Evolutionary conservation across 352 stramenopile species (phyloP).

Genomic region (Globisporangium nagaii): DNA sequence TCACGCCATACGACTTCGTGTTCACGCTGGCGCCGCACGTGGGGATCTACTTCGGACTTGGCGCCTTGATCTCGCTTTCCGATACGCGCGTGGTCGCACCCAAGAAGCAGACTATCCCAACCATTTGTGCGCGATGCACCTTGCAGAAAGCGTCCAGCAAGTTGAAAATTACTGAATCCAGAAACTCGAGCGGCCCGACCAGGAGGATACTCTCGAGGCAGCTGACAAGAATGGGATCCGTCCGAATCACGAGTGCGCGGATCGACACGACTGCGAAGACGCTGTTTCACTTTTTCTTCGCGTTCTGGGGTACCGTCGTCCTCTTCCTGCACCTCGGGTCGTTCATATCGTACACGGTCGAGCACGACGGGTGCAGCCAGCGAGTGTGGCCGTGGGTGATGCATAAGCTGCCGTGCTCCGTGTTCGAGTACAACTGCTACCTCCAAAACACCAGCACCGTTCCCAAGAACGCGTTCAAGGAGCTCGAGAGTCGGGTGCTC

Average conservation of each 20-base stretch:
- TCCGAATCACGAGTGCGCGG: background rate
- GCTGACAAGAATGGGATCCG: background rate
- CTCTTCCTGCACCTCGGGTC: background rate
- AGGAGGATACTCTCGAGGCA: background rate
- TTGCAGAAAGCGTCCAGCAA: background rate
- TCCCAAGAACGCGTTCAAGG: background rate
- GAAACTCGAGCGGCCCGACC: background rate
- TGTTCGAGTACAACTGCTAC: slow-evolving; percentile 21
- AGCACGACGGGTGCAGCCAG: slow-evolving; percentile 7
- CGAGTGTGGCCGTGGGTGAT: slow-evolving; percentile 12
- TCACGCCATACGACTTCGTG: background rate
- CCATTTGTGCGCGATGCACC: background rate
- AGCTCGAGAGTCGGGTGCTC: slow-evolving; percentile 3
- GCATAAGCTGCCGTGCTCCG: slow-evolving; percentile 12
- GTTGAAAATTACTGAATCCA: background rate
- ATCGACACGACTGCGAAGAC: background rate
- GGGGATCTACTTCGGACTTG: background rate
- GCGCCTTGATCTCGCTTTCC: slow-evolving; percentile 1
- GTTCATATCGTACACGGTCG: background rate
- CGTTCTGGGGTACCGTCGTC: background rate
- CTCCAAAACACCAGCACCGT: background rate
- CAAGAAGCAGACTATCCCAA: background rate
- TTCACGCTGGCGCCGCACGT: slow-evolving; percentile 15
- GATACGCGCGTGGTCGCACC: background rate
- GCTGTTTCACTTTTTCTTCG: slow-evolving; percentile 2